These are phyloP conservation scores for Ensete ventricosum DNA, from an alignment of 176 grass and related monocot genomes.

Conservation along the genomic window DNA sequence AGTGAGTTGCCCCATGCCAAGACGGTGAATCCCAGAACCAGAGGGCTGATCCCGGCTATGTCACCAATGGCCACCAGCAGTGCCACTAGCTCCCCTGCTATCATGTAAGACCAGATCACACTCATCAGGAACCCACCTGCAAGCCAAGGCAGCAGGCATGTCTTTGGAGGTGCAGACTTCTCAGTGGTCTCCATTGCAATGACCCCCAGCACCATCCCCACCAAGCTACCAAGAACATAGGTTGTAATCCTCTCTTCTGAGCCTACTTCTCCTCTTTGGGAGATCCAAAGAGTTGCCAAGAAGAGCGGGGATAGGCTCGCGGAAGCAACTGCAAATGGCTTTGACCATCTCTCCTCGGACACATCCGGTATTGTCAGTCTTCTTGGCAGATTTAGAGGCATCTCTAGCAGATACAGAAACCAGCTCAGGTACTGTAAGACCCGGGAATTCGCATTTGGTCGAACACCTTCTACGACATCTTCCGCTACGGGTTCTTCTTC, in stretches of 20 bases:
- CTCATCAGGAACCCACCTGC: slow-evolving; percentile 22
- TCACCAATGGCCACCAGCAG: slow-evolving; percentile 8
- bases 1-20: slow-evolving; percentile 22
- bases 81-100: slow-evolving; percentile 4
- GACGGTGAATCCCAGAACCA: slow-evolving; percentile 15
- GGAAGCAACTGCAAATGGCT: slow-evolving; percentile 13
- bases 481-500: too few relatives aligned
- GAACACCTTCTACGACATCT: background rate
- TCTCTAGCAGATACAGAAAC: background rate
- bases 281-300: slow-evolving; percentile 1
- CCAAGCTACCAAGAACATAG: background rate
- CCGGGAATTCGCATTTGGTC: background rate
- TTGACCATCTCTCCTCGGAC: slow-evolving; percentile 15
- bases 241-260: background rate
- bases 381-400: slow-evolving; percentile 11
- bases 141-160: background rate
- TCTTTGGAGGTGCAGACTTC: background rate
- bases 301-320: background rate
- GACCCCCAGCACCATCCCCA: background rate
- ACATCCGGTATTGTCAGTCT: slow-evolving; percentile 11
- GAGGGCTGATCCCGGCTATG: slow-evolving; percentile 6
- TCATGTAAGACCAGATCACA: slow-evolving; percentile 14
- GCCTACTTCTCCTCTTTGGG: background rate
- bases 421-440: background rate
- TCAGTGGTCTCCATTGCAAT: background rate